These are phyloP conservation scores for Apophysomyces ossiformis DNA, from an alignment of 371 early-diverging fungal species.

Conservation along the genomic window DNA sequence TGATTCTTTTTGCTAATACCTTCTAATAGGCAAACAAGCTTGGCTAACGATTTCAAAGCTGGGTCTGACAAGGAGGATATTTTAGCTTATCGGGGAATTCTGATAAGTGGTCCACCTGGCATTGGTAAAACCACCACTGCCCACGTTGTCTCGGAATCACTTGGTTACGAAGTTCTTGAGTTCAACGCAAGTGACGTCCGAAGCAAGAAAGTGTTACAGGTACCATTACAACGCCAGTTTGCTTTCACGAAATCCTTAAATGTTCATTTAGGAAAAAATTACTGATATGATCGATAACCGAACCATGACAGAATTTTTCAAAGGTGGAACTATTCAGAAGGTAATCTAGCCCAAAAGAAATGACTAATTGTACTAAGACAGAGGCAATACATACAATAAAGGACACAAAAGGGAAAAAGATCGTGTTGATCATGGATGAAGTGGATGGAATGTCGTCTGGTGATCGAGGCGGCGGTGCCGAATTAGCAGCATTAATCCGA, in stretches of 20 bases:
- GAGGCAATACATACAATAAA: too few species aligned
- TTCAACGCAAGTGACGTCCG: conserved; percentile 99
- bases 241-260: background rate
- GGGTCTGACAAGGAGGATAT: conserved; percentile 26
- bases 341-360: background rate
- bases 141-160: conserved; percentile 80
- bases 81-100: conserved; percentile 64
- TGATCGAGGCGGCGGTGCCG: conserved; percentile 97
- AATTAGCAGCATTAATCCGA: conserved; percentile 93
- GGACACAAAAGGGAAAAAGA: conserved; percentile 27
- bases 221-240: conserved; percentile 22
- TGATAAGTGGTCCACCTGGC: conserved; percentile 98
- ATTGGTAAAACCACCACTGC: conserved; percentile 99
- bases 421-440: conserved; percentile 99
- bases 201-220: conserved; percentile 86
- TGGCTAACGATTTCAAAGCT: conserved; percentile 18
- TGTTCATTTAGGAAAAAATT: conserved; percentile 22
- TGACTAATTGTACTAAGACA: background rate
- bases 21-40: conserved; percentile 31
- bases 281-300: conserved; percentile 65
- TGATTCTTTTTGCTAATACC: background rate
- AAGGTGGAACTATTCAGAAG: background rate
- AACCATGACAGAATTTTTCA: conserved; percentile 74
- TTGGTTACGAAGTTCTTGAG: conserved; percentile 91
- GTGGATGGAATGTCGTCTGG: conserved; percentile 99